phyloP scores from a whole-genome alignment of 345 rosid genomes.

The Viola odorata region DNA sequence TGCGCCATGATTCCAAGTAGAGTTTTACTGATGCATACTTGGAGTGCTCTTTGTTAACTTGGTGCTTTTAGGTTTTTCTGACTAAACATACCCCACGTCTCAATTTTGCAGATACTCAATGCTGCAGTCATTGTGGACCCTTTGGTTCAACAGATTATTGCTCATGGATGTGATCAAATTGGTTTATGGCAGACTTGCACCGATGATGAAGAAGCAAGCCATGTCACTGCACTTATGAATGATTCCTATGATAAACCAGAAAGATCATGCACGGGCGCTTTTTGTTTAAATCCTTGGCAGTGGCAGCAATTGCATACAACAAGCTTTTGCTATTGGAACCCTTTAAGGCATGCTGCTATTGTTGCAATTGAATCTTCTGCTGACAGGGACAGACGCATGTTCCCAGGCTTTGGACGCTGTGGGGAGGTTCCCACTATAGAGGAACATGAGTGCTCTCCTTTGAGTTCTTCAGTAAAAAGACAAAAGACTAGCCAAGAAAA shows the following conservation, averaged over 20 bases:
- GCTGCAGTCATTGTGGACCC: conserved; percentile 89
- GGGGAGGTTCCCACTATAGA: conserved; percentile 22
- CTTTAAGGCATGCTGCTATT: conserved; percentile 69
- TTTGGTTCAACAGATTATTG: conserved; percentile 41
- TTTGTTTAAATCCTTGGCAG: conserved; percentile 72
- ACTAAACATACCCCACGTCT: not conserved
- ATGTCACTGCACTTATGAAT: conserved; percentile 14
- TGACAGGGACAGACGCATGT: conserved; percentile 61
- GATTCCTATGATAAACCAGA: conserved; percentile 20
- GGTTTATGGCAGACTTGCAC: conserved; percentile 23
- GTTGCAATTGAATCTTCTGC: conserved; percentile 86
- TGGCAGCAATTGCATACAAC: conserved; percentile 33
- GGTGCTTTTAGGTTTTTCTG: too few species aligned
- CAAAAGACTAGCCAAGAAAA: conserved; percentile 39
- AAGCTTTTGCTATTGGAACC: conserved; percentile 50
- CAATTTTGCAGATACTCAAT: conserved; percentile 50
- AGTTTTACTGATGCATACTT: too few species aligned
- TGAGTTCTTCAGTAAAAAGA: conserved; percentile 48
- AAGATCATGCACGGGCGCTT: conserved; percentile 23
- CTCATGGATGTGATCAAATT: conserved; percentile 62
- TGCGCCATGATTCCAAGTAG: too few species aligned
- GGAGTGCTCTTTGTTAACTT: too few species aligned
- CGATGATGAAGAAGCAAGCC: conserved; percentile 13
- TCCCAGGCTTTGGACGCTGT: conserved; percentile 29
- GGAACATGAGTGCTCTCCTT: conserved; percentile 27